phyloP scores from a whole-genome alignment of 805 yeast genomes.

The Wickerhamomyces chambardii region DNA sequence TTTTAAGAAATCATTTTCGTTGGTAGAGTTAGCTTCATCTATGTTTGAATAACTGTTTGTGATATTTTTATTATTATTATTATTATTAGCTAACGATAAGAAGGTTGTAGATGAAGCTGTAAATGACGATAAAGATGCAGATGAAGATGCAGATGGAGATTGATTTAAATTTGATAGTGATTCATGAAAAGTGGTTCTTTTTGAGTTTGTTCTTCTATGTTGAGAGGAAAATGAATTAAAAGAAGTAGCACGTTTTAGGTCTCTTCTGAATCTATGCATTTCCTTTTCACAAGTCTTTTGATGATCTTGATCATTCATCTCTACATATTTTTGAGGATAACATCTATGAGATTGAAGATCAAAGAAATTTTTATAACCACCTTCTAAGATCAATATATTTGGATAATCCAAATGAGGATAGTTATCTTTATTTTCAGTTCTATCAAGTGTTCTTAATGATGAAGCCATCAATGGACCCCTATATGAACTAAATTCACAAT shows the following conservation, averaged over 20 bases:
- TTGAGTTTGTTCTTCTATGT: constrained; percentile 12
- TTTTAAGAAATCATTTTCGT: constrained; percentile 4
- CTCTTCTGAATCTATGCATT: constrained; percentile 40
- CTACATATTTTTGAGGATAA: constrained; percentile 71
- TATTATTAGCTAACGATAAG: too few species aligned
- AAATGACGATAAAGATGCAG: not conserved
- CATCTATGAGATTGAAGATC: constrained; percentile 51
- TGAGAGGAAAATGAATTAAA: constrained; percentile 12
- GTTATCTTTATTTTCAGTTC: constrained; percentile 58
- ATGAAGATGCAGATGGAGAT: not conserved
- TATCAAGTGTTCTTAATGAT: constrained; percentile 76
- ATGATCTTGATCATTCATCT: constrained; percentile 65
- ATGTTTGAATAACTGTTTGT: too few species aligned
- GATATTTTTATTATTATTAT: too few species aligned
- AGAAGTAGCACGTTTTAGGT: constrained; percentile 29
- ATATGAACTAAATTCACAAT: constrained; percentile 89
- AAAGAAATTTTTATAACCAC: constrained; percentile 83
- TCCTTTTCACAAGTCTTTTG: constrained; percentile 45
- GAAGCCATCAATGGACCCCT: constrained; percentile 94
- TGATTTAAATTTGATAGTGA: not conserved
- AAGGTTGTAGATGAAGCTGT: too few species aligned
- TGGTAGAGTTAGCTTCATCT: not conserved
- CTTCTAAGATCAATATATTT: constrained; percentile 79
- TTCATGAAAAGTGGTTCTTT: constrained; percentile 2
- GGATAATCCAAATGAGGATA: constrained; percentile 86